Base-by-base conservation (phyloP, 306 rosid species). In the Cicer pinnatifidum region DNA sequence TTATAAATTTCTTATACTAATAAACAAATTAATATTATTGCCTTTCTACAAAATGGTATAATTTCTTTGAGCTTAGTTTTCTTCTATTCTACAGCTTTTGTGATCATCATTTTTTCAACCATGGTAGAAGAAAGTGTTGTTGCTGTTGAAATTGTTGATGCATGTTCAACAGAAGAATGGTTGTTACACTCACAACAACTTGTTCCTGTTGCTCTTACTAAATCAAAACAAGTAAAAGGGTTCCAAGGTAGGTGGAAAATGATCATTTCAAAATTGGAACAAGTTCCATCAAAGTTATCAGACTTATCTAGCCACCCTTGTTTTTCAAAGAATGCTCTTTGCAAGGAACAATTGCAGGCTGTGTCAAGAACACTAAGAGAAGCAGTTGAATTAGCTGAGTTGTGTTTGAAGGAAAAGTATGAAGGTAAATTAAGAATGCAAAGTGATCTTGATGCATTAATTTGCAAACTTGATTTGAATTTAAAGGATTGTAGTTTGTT, bases 281-380 rank as follows among this genome's bases (percentile, higher is more conserved):
- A 87, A 84, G 85, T 94, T 81, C 99, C 99, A 0, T 75, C 87
- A 0, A 86, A 86, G 9, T 80, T 94, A 78, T 91, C 92, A 0
- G 96, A 94, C 68, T 89, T 94, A 58, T 94, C 99, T 0, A 88
- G 92, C 88, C 99, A 94, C 74, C 99, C 99, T 17, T 94, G 90
- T 77, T 94, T 94, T 90, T 88, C 89, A 43, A 94, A 88, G 84
- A 94, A 91, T 69, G 81, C 92, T 23, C 93, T 94, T 10, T 94
- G 97, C 77, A 88, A 85, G 87, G 99, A 94, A 86, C 99, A 91
- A 44, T 74, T 94, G 90, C 97, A 87, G 75, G 92, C 95, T 0
- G 92, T 91, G 66, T 86, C 93, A 1, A 84, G 82, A 69, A 82
- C 95, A 7, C 67, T 94, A 65, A 73, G 63, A 61, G 96, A 88